Evolutionary conservation across 768 basidiomycete species (phyloP).

Genomic region (Hypholoma sublateritium): DNA sequence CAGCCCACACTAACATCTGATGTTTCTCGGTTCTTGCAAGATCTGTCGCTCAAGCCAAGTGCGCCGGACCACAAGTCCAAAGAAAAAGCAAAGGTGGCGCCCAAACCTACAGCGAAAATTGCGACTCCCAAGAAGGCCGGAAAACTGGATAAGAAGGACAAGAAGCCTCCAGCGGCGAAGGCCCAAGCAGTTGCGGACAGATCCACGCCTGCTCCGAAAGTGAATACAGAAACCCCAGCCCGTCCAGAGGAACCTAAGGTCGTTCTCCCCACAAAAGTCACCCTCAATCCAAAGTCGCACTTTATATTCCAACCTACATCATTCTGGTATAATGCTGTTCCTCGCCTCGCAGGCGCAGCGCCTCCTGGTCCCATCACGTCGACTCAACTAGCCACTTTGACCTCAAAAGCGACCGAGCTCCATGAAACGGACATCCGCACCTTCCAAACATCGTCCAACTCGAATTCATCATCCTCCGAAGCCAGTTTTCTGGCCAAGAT

Average conservation of each 20-base stretch:
- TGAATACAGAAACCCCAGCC: not conserved
- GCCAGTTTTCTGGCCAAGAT: constrained; percentile 81
- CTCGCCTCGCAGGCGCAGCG: constrained; percentile 35
- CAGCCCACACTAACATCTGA: constrained; percentile 45
- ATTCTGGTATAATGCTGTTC: constrained; percentile 55
- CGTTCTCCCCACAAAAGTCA: constrained; percentile 33
- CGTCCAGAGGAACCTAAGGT: constrained; percentile 19
- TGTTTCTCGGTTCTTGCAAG: constrained; percentile 46
- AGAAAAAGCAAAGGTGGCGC: constrained; percentile 5
- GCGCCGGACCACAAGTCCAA: constrained; percentile 8
- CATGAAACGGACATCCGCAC: constrained; percentile 42
- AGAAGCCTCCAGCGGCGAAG: constrained; percentile 6
- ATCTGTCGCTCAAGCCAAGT: constrained; percentile 28
- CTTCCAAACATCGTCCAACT: constrained; percentile 50
- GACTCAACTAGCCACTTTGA: constrained; percentile 43
- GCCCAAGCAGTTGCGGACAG: constrained; percentile 12
- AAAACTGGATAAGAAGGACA: constrained; percentile 14
- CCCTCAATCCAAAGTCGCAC: constrained; percentile 35
- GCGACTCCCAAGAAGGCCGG: not conserved
- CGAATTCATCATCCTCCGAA: constrained; percentile 71
- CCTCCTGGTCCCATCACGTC: constrained; percentile 35
- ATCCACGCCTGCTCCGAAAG: constrained; percentile 11
- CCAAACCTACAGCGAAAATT: not conserved
- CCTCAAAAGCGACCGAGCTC: constrained; percentile 46
- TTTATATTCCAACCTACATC: constrained; percentile 42